Conservation (phyloP, 176 grass and related monocot genomes). For the Coix lacrymajobi region DNA sequence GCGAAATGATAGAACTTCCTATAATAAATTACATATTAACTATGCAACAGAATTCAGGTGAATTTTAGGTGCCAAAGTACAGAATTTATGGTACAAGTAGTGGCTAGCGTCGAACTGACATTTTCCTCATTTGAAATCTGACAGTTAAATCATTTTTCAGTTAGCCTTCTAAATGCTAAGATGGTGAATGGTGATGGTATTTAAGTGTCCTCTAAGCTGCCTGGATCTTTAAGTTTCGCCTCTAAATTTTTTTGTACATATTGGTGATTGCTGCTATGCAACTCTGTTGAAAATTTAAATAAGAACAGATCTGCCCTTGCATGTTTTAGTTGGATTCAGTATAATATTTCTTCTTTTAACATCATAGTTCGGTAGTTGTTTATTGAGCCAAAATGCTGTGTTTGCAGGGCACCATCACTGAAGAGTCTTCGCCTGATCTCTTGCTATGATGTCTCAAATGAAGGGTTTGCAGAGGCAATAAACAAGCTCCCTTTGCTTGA, state of each 20-base stretch:
- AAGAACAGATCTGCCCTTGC: neutral
- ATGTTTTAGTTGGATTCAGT: neutral
- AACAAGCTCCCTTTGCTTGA: neutral
- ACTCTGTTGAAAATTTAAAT: neutral
- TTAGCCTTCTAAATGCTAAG: neutral
- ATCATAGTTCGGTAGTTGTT: neutral
- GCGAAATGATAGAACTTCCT: neutral
- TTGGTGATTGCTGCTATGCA: neutral
- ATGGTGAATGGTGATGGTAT: neutral
- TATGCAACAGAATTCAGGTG: neutral
- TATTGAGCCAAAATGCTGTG: neutral
- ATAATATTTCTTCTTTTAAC: neutral
- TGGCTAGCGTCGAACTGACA: neutral
- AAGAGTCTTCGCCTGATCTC: conserved; percentile 2
- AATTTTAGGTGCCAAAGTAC: neutral
- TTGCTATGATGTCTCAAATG: neutral
- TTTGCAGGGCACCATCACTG: conserved; percentile 3
- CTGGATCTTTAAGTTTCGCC: neutral
- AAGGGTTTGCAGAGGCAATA: neutral
- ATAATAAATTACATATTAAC: neutral
- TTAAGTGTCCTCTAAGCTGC: neutral
- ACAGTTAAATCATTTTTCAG: neutral
- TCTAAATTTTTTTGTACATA: neutral
- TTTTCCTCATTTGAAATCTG: neutral
- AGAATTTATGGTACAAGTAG: neutral